Evolutionary conservation across 139 green algal species (phyloP).

Genomic region (Eudorina sp.): DNA sequence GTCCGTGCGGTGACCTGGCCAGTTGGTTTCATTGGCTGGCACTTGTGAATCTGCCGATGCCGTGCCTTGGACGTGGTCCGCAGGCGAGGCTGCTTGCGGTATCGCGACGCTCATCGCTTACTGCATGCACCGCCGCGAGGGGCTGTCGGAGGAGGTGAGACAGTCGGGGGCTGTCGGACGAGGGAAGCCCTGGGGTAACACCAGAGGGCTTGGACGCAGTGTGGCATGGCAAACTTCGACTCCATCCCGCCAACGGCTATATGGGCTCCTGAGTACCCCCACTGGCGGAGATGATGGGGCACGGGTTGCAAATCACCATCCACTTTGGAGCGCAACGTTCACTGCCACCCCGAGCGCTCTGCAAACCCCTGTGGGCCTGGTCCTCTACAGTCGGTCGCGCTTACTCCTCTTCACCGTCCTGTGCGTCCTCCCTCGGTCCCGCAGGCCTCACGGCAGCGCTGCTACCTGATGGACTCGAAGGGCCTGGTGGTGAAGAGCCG

Average conservation of each 20-base stretch:
- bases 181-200: not conserved
- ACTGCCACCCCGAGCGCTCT: too few relatives aligned
- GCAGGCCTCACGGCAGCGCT: constrained; percentile 68
- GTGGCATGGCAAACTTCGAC: too few relatives aligned
- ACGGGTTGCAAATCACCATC: too few relatives aligned
- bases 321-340: too few relatives aligned
- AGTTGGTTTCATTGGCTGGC: too few relatives aligned
- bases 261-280: too few relatives aligned
- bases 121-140: constrained; percentile 65
- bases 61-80: not conserved
- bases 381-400: too few relatives aligned
- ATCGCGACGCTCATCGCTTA: constrained; percentile 84
- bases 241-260: too few relatives aligned
- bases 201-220: not conserved
- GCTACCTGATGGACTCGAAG: constrained; percentile 86
- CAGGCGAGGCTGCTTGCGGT: constrained; percentile 82
- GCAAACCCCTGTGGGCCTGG: too few relatives aligned
- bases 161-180: not conserved
- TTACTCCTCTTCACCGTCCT: too few relatives aligned
- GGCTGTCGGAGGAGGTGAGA: constrained; percentile 46
- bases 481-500: constrained; percentile 77
- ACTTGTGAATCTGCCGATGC: not conserved
- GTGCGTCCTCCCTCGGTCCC: constrained; percentile 23
- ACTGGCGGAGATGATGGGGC: too few relatives aligned
- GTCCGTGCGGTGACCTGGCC: too few relatives aligned